Conservation (phyloP, 305 asterid genomes). For the Fraxinus baroniana region DNA sequence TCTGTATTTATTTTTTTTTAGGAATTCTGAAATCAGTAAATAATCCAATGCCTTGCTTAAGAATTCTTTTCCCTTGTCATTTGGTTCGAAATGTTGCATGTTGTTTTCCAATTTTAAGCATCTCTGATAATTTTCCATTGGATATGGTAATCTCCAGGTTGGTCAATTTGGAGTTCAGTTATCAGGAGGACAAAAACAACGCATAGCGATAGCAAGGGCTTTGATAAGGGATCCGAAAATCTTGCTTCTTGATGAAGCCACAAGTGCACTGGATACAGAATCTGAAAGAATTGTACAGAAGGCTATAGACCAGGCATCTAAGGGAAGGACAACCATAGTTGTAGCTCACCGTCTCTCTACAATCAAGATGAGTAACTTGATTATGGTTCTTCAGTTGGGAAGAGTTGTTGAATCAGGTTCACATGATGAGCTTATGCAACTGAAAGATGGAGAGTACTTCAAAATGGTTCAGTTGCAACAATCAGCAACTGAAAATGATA, state of each 20-base stretch:
- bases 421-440: slow-evolving; percentile 61
- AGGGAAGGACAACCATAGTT: slow-evolving; percentile 58
- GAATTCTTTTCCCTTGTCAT: not conserved
- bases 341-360: slow-evolving; percentile 74
- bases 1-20: not conserved
- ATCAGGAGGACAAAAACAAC: slow-evolving; percentile 88
- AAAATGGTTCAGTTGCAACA: slow-evolving; percentile 61
- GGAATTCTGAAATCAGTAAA: not conserved
- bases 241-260: slow-evolving; percentile 72
- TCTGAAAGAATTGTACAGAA: slow-evolving; percentile 62
- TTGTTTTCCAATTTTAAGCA: not conserved
- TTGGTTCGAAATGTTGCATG: not conserved
- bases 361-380: slow-evolving; percentile 47
- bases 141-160: slow-evolving; percentile 43
- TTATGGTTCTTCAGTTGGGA: slow-evolving; percentile 55
- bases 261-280: slow-evolving; percentile 67
- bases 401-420: slow-evolving; percentile 62
- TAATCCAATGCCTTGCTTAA: not conserved
- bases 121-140: not conserved
- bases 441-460: slow-evolving; percentile 55
- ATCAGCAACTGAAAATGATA: slow-evolving; percentile 29
- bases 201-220: slow-evolving; percentile 78
- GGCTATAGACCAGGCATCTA: slow-evolving; percentile 62
- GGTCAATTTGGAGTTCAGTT: slow-evolving; percentile 70
- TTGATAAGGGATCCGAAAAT: slow-evolving; percentile 61